Base-by-base conservation (phyloP, 257 asterid genomes). In the Agastache rugosa region DNA sequence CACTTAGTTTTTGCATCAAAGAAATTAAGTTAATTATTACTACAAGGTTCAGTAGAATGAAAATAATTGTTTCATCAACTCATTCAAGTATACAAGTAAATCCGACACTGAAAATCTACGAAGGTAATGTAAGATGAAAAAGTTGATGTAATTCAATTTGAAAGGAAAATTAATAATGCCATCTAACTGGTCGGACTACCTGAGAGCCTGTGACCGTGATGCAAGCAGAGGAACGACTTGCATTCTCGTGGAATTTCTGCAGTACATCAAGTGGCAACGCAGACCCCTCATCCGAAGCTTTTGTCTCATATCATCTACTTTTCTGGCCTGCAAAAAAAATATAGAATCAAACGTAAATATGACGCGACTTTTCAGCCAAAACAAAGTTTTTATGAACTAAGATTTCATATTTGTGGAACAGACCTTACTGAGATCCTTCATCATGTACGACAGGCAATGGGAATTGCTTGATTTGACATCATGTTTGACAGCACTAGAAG, bases 201-300 rank as follows among this genome's bases (percentile, higher is more conserved):
- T 89, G 75, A 91, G 96, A n/a, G 97, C 97, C 77, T 91, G 96
- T 22, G 98, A 82, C 34, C 97, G 89, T 37, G 97, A 93, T 14
- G 98, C 97, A 41, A 89, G 90, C 20, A 93, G 89, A 62, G 98
- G 98, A 71, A 93, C 61, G 1, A 81, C 93, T 84, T 91, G 97
- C 91, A 93, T 84, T 81, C 91, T 85, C 22, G 96, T 91, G 5
- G 93, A 88, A 80, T 88, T 89, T 83, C 97, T 85, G 85, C 96
- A 89, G 59, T 88, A 93, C 94, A 93, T 91, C 75, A 91, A 70
- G 78, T 93, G 95, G 84, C 97, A 91, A 31, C 96, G 93, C 0
- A 91, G 89, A 25, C 97, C 97, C 56, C 98, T 87, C 87, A 89
- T 93, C 83, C 98, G 79, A 50, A 93, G 93, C 82, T 89, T 91